Conservation (phyloP, 1,284 basidiomycete species). For the Sanghuangporus sanghuang region DNA sequence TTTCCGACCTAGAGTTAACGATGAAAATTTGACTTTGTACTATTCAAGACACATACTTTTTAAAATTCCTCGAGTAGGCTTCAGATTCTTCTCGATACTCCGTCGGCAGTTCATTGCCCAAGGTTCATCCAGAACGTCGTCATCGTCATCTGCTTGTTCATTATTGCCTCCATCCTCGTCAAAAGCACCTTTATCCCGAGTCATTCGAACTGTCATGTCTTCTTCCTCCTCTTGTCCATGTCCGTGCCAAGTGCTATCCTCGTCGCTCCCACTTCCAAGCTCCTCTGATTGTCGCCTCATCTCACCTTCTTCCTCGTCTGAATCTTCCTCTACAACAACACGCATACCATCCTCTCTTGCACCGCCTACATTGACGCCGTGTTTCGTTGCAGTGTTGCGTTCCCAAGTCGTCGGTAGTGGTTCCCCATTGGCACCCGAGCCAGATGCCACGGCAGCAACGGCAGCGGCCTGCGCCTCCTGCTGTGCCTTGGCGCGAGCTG, state of each 20-base stretch:
- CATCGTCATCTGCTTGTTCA: conserved; percentile 47
- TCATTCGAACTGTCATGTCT: conserved; percentile 68
- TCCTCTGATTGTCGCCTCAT: conserved; percentile 24
- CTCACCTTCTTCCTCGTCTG: conserved; percentile 35
- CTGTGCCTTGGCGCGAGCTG: conserved; percentile 60
- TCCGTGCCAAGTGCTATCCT: conserved; percentile 37
- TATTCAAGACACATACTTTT: conserved; percentile 64
- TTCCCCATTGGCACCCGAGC: conserved; percentile 28
- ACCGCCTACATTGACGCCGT: conserved; percentile 18
- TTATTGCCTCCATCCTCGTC: conserved; percentile 22
- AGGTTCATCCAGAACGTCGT: conserved; percentile 55
- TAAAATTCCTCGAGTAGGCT: conserved; percentile 81
- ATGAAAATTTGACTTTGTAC: conserved; percentile 1
- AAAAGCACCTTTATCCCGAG: conserved; percentile 33
- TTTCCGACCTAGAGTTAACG: conserved; percentile 23
- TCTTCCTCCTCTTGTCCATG: conserved; percentile 60
- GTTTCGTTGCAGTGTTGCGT: conserved; percentile 65
- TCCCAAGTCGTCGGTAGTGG: conserved; percentile 71
- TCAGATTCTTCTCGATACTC: conserved; percentile 57
- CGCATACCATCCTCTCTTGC: conserved; percentile 57
- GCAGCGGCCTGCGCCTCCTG: conserved; percentile 41
- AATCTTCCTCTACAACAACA: conserved; percentile 64
- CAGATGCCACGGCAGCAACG: conserved; percentile 28
- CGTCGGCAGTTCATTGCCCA: conserved; percentile 69
- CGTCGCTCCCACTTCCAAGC: conserved; percentile 65